Evolutionary conservation across 1,284 basidiomycete species (phyloP).

Genomic region (Austroboletus olivaceoglutinosus): DNA sequence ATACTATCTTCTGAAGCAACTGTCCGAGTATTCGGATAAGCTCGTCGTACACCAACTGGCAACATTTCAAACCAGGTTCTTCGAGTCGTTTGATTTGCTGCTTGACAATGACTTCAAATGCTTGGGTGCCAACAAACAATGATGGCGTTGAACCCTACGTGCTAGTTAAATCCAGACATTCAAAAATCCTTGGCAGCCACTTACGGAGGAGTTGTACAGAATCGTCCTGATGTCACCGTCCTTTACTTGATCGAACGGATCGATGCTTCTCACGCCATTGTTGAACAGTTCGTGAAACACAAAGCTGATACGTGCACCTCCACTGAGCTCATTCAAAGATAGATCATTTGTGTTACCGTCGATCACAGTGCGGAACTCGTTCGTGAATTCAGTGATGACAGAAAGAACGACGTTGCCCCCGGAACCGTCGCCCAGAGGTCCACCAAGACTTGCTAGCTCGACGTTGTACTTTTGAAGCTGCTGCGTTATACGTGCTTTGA

Average conservation of each 20-base stretch:
- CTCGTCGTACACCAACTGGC: slow-evolving; percentile 94
- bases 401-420: slow-evolving; percentile 88
- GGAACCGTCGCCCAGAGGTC: slow-evolving; percentile 80
- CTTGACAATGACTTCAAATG: slow-evolving; percentile 98
- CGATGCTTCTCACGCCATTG: slow-evolving; percentile 92
- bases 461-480: slow-evolving; percentile 86
- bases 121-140: slow-evolving; percentile 93
- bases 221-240: slow-evolving; percentile 96
- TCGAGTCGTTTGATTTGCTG: slow-evolving; percentile 97
- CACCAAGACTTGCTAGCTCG: slow-evolving; percentile 86
- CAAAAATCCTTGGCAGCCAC: slow-evolving; percentile 27
- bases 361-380: slow-evolving; percentile 94
- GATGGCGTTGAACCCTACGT: slow-evolving; percentile 89
- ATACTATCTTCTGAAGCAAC: slow-evolving; percentile 82
- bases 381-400: slow-evolving; percentile 96
- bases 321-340: slow-evolving; percentile 91
- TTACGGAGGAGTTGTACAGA: slow-evolving; percentile 92
- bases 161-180: slow-evolving; percentile 1
- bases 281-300: slow-evolving; percentile 99
- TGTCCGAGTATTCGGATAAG: slow-evolving; percentile 94
- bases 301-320: slow-evolving; percentile 96
- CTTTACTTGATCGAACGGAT: slow-evolving; percentile 98
- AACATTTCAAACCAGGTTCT: slow-evolving; percentile 91
- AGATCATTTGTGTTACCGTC: slow-evolving; percentile 97
- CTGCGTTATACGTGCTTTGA: slow-evolving; percentile 88